Evolutionary conservation across 23 red algal species (phyloP).

Genomic region (Gracilariopsis chorda): DNA sequence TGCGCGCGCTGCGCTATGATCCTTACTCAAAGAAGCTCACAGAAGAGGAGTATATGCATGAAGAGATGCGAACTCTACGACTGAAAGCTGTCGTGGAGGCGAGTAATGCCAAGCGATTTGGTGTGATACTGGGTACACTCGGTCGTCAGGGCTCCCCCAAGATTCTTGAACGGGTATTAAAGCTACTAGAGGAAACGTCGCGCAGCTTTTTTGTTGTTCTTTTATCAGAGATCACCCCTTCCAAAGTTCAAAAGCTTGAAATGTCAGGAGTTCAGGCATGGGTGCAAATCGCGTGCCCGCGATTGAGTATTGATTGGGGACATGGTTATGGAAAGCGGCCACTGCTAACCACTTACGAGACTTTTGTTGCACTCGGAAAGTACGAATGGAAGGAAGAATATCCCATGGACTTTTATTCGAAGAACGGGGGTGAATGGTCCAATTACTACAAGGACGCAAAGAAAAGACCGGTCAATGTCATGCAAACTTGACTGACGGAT

Average conservation of each 20-base stretch:
- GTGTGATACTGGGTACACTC: conserved; percentile 91
- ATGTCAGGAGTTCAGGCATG: conserved; percentile 82
- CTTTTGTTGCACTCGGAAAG: conserved; percentile 75
- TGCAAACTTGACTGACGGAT: too few relatives aligned
- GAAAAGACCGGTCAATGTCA: neutral
- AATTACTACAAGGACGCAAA: conserved; percentile 80
- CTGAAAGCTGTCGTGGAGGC: conserved; percentile 45
- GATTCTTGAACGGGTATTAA: conserved; percentile 64
- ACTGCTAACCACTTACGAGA: conserved; percentile 81
- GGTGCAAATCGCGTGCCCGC: conserved; percentile 97
- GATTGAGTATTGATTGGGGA: conserved; percentile 99
- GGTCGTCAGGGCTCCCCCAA: conserved; percentile 89
- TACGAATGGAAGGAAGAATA: conserved; percentile 75
- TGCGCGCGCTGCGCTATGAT: conserved; percentile 88
- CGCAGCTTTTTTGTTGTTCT: conserved; percentile 70
- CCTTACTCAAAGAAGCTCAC: conserved; percentile 91
- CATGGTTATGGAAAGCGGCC: conserved; percentile 63
- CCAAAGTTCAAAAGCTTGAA: conserved; percentile 71
- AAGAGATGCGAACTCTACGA: conserved; percentile 69
- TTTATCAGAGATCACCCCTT: conserved; percentile 79
- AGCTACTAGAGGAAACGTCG: conserved; percentile 1
- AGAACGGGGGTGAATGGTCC: conserved; percentile 84
- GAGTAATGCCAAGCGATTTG: conserved; percentile 45
- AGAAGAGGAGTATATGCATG: conserved; percentile 80
- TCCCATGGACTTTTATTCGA: conserved; percentile 99